phyloP scores from a whole-genome alignment of 2,329 filamentous ascomycete species.

The Sarocladium strictum region DNA sequence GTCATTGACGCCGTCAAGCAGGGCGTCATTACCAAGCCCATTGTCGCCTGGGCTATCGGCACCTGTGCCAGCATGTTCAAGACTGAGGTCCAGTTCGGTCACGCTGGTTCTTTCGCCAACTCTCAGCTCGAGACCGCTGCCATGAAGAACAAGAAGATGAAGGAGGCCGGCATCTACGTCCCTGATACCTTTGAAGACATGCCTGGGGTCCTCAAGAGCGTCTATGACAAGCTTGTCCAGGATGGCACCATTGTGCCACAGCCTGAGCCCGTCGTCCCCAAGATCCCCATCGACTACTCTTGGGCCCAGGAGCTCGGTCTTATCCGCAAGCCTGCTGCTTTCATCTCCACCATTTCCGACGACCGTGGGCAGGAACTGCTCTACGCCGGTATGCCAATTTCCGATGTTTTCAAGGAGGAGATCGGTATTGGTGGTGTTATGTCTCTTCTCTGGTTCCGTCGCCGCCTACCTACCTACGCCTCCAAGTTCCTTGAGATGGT shows the following conservation, averaged over 20 bases:
- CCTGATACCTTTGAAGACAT: slow-evolving; percentile 97
- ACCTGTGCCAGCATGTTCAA: slow-evolving; percentile 99
- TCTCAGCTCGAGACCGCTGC: slow-evolving; percentile 97
- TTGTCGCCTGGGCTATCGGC: slow-evolving; percentile 98
- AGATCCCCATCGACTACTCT: slow-evolving; percentile 99
- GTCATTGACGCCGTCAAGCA: slow-evolving; percentile 97
- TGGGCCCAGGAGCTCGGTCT: slow-evolving; percentile 99
- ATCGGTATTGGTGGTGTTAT: slow-evolving; percentile 99
- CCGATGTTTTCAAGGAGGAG: slow-evolving; percentile 98
- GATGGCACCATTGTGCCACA: slow-evolving; percentile 79
- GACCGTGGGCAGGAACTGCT: slow-evolving; percentile 99
- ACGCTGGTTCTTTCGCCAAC: slow-evolving; percentile 98
- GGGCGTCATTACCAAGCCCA: slow-evolving; percentile 93
- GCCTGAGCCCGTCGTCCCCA: slow-evolving; percentile 86
- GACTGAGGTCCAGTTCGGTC: slow-evolving; percentile 99
- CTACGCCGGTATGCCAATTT: slow-evolving; percentile 99
- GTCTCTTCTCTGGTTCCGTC: slow-evolving; percentile 99
- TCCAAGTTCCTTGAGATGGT: slow-evolving; percentile 99
- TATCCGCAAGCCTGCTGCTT: slow-evolving; percentile 98
- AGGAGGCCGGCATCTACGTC: slow-evolving; percentile 87
- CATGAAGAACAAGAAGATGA: slow-evolving; percentile 96
- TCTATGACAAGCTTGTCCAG: slow-evolving; percentile 86
- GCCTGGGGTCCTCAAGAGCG: slow-evolving; percentile 65
- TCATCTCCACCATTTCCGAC: slow-evolving; percentile 99
- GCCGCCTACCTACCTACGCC: slow-evolving; percentile 89